Evolutionary conservation across 257 asterid genomes (phyloP).

Genomic region (Solanum virginianum): DNA sequence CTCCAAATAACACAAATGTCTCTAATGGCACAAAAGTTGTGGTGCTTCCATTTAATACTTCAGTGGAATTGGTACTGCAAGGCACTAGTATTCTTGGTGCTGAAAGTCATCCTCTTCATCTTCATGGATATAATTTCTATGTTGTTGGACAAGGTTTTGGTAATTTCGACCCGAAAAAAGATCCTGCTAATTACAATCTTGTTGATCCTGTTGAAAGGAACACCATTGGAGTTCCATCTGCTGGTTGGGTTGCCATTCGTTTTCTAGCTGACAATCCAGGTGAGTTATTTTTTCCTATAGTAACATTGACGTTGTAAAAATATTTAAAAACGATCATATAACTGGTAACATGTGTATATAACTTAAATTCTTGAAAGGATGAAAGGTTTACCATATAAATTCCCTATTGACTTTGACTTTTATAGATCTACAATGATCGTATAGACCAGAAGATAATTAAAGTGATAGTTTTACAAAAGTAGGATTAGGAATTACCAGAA

Average conservation of each 20-base stretch:
- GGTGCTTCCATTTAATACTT: conserved; percentile 35
- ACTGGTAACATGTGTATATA: background rate
- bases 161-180: conserved; percentile 35
- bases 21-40: conserved; percentile 37
- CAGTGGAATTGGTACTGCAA: conserved; percentile 51
- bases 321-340: background rate
- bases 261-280: conserved; percentile 76
- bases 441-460: background rate
- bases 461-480: background rate
- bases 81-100: conserved; percentile 57
- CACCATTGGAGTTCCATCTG: conserved; percentile 43
- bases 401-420: background rate
- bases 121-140: conserved; percentile 47
- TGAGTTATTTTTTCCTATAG: background rate
- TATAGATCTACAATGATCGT: background rate
- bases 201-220: conserved; percentile 67
- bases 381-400: background rate
- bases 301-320: background rate
- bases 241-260: conserved; percentile 68
- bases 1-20: conserved; percentile 44
- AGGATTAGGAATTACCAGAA: background rate
- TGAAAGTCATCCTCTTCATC: conserved; percentile 71
- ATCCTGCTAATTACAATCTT: conserved; percentile 42
- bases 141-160: conserved; percentile 61
- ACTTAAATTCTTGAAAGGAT: background rate